Evolutionary conservation across 2,329 filamentous ascomycete genomes (phyloP), one percentile per base, ranked within the genome.

Genomic region (Fusarium sulawesiense): DNA sequence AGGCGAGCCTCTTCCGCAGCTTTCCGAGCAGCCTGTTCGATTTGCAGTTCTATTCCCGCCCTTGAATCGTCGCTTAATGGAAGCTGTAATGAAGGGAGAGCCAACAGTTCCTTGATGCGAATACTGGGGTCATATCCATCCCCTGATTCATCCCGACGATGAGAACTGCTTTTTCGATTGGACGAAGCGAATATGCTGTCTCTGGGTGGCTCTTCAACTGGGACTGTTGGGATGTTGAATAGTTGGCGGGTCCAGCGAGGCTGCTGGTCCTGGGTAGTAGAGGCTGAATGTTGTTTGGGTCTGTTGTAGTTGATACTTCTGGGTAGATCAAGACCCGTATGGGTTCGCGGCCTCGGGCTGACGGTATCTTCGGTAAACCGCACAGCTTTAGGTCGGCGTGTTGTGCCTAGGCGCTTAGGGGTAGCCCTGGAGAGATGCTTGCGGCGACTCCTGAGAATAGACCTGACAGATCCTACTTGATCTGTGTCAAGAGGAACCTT

Each of bases 21-120:
- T 53, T 66, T 72, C 14, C 47, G 60, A 5, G 59, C 70, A 10
- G 68, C 71, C 25, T 76, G 60, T 56, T 77, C 68, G 27, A 75
- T 76, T 51, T 73, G 56, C 14, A 59, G 42, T 34, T 66, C 60
- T 54, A 77, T 76, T 59, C 72, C 68, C 25, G 71, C 74, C 44
- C 55, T 76, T 7, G 71, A 74, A 40, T 74, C 75, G 44, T 78
- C 76, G 32, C 77, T 78, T 30, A 79, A 72, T 23, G 78, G 75
- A 6, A 68, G 48, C 41, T 67, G 66, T 11, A 76, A 34, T 0
- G 77, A 75, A 7, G 77, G 77, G 32, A 75, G 49, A 21, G 72
- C 64, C 30, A 79, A 40, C 6, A 78, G 53, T 50, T 75, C 66
- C 23, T 72, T 63, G 16, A 79, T 78, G 29, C 67, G 68, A 32